A percentile compares a stretch with the other conserved stretches of the same genome.
phyloP scores from a whole-genome alignment of 768 basidiomycete species.

The Suillus cothurnatus region DNA sequence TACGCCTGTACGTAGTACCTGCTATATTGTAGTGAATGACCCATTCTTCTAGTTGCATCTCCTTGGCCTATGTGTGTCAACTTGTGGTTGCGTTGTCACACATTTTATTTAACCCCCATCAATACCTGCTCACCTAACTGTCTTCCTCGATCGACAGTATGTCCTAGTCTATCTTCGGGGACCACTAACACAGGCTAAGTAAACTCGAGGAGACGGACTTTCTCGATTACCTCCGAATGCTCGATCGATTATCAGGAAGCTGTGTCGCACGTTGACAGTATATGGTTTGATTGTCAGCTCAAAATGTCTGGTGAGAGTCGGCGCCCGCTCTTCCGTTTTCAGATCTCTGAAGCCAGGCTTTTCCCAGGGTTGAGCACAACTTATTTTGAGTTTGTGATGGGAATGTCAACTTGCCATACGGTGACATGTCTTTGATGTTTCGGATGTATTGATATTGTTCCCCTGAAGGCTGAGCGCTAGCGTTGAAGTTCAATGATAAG shows the following conservation, averaged over 20 bases:
- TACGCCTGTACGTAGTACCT: background rate
- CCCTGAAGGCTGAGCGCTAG: background rate
- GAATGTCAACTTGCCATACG: background rate
- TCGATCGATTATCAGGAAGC: background rate
- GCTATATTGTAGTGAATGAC: background rate
- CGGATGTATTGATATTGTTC: background rate
- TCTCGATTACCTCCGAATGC: background rate
- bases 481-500: background rate
- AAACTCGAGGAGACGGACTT: background rate
- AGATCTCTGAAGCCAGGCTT: background rate
- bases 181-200: no score
- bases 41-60: background rate
- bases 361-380: background rate
- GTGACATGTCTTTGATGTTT: background rate
- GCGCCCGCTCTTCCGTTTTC: background rate
- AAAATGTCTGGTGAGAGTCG: background rate
- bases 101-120: no score
- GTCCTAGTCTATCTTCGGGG: background rate
- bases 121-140: no score
- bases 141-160: background rate
- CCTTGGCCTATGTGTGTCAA: background rate
- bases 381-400: background rate
- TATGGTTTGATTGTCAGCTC: background rate
- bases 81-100: no score
- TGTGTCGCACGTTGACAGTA: no score